A percentile compares a stretch with the other conserved stretches of the same genome.
Conservation (phyloP, 805 yeast genomes). For the Lipomyces mesembrius region DNA sequence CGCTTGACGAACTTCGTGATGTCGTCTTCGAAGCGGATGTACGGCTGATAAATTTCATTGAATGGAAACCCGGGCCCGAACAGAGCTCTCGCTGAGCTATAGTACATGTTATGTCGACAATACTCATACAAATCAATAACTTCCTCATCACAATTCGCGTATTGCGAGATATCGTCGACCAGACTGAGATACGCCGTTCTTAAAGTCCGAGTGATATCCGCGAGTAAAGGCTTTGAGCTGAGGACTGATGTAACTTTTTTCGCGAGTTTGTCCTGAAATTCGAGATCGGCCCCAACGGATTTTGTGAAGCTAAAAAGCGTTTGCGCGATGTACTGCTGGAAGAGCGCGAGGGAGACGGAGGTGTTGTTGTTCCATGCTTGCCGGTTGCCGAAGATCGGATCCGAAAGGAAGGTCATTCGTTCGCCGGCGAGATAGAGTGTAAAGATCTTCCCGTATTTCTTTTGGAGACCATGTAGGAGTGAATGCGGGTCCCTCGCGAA, state of each 20-base stretch:
- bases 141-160: background rate
- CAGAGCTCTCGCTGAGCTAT: slow-evolving; percentile 22
- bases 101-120: slow-evolving; percentile 12
- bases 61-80: slow-evolving; percentile 32
- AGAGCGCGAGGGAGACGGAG: slow-evolving; percentile 12
- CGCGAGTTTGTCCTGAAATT: slow-evolving; percentile 9
- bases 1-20: slow-evolving; percentile 21
- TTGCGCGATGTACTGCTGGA: slow-evolving; percentile 11
- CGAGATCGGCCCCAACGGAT: slow-evolving; percentile 1
- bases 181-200: background rate
- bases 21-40: slow-evolving; percentile 26
- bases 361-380: slow-evolving; percentile 4
- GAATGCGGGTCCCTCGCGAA: slow-evolving; percentile 6
- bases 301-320: slow-evolving; percentile 16
- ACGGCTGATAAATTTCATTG: slow-evolving; percentile 14
- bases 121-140: slow-evolving; percentile 13
- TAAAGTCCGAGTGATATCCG: background rate
- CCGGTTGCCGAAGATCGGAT: slow-evolving; percentile 25
- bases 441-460: slow-evolving; percentile 24
- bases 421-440: slow-evolving; percentile 24
- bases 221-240: slow-evolving; percentile 1
- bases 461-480: slow-evolving; percentile 15
- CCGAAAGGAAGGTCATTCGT: slow-evolving; percentile 23
- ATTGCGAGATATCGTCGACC: background rate
- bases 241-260: slow-evolving; percentile 6